phyloP scores from a whole-genome alignment of 805 yeast species.

The Grigorovia yakushimaensis region DNA sequence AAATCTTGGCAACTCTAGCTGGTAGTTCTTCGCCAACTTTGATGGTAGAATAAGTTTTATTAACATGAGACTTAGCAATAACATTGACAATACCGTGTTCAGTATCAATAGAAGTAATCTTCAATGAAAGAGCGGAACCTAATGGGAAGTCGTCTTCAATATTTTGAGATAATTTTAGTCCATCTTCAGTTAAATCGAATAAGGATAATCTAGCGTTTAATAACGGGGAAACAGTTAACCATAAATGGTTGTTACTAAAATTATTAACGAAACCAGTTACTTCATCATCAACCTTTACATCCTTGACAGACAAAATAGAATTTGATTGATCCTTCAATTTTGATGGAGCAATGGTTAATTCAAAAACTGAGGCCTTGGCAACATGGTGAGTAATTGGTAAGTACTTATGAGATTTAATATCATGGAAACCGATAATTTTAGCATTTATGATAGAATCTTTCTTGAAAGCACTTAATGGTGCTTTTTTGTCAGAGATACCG shows the following conservation, averaged over 20 bases:
- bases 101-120: constrained; percentile 43
- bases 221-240: constrained; percentile 62
- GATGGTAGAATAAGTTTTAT: constrained; percentile 38
- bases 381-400: constrained; percentile 53
- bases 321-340: constrained; percentile 24
- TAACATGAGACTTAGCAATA: constrained; percentile 38
- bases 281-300: constrained; percentile 40
- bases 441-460: constrained; percentile 51
- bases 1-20: constrained; percentile 50
- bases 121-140: constrained; percentile 59
- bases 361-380: constrained; percentile 49
- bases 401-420: constrained; percentile 56
- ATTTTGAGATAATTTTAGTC: constrained; percentile 35
- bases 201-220: constrained; percentile 57
- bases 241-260: constrained; percentile 46
- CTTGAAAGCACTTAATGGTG: constrained; percentile 51
- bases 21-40: constrained; percentile 48
- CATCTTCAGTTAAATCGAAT: constrained; percentile 52
- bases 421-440: constrained; percentile 68
- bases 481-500: constrained; percentile 46
- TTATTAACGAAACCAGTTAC: constrained; percentile 59
- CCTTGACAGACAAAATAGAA: constrained; percentile 31
- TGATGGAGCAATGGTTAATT: constrained; percentile 47
- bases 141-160: constrained; percentile 54
- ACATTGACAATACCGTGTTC: constrained; percentile 43